phyloP scores from a whole-genome alignment of 768 basidiomycete genomes.

The Candolleomyces eurysporus region DNA sequence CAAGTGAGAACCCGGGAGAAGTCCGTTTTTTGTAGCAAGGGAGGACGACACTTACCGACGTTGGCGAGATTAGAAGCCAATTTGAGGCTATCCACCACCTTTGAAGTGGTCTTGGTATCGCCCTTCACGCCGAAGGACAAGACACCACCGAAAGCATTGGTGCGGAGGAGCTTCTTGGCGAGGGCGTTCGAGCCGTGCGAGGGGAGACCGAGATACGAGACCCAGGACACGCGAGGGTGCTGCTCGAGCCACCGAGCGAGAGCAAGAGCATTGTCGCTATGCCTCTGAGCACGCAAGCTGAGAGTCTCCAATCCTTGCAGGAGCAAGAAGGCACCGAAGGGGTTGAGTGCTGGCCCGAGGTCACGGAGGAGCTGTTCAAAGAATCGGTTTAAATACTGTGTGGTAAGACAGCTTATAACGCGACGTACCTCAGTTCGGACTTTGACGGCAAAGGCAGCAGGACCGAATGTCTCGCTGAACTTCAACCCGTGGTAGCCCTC shows the following conservation, averaged over 20 bases:
- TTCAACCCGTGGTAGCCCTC: constrained; percentile 76
- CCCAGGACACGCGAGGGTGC: constrained; percentile 71
- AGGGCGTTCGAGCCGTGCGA: constrained; percentile 58
- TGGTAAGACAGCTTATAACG: background rate
- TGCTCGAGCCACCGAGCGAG: constrained; percentile 66
- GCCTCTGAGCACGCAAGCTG: constrained; percentile 66
- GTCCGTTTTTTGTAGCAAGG: background rate
- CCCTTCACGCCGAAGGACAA: constrained; percentile 78
- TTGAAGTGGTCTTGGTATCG: constrained; percentile 46
- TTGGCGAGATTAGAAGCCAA: constrained; percentile 74
- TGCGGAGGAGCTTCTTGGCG: constrained; percentile 56
- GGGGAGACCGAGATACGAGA: constrained; percentile 71
- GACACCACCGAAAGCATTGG: constrained; percentile 64
- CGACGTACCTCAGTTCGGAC: constrained; percentile 49
- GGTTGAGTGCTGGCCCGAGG: constrained; percentile 62
- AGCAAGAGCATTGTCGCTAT: constrained; percentile 66
- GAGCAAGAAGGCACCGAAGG: constrained; percentile 72
- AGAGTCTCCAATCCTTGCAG: constrained; percentile 82
- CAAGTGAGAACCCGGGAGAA: too few species aligned
- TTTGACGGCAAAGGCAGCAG: constrained; percentile 62
- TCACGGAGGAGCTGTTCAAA: constrained; percentile 55
- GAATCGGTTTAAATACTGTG: background rate
- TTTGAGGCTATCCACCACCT: constrained; percentile 66
- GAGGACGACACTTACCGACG: constrained; percentile 44
- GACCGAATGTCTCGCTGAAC: constrained; percentile 66